Percentiles rank a stretch among this genome's conserved stretches.
Evolutionary conservation across 2,329 filamentous ascomycete species (phyloP).

Genomic region (Aspergillus sp.): DNA sequence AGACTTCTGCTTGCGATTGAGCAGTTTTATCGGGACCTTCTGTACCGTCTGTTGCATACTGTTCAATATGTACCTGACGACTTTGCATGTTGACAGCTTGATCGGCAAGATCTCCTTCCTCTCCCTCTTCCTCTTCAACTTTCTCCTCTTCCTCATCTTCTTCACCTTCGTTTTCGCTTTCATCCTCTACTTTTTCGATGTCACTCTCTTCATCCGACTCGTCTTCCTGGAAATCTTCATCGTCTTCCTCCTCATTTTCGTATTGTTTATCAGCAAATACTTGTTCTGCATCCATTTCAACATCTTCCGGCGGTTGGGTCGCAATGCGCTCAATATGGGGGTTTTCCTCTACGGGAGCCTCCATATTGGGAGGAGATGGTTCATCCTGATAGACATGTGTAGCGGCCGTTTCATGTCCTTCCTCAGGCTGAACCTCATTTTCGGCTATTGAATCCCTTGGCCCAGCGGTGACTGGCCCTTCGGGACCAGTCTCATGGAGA

Average conservation of each 20-base stretch:
- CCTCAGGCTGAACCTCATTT: background rate
- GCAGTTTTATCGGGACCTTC: background rate
- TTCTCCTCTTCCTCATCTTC: slow-evolving; percentile 8
- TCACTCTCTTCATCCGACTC: slow-evolving; percentile 8
- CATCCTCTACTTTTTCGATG: slow-evolving; percentile 1
- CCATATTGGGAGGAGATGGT: background rate
- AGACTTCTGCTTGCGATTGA: background rate
- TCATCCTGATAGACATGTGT: background rate
- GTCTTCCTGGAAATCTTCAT: slow-evolving; percentile 2
- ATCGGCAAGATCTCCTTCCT: background rate
- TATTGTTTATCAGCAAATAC: background rate
- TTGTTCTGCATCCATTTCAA: slow-evolving; percentile 1
- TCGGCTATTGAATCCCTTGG: background rate
- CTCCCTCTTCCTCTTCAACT: background rate
- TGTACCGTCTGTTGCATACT: background rate
- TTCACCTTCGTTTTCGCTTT: slow-evolving; percentile 1
- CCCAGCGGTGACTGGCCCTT: background rate
- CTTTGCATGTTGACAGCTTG: background rate
- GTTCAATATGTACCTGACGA: background rate
- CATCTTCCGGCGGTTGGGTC: background rate
- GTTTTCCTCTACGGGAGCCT: background rate
- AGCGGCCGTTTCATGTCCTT: background rate
- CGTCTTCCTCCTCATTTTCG: background rate
- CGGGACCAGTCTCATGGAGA: background rate
- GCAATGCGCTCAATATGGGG: background rate